Conservation (phyloP, 2,329 filamentous ascomycete genomes). For the Pseudohalonectria lignicola region DNA sequence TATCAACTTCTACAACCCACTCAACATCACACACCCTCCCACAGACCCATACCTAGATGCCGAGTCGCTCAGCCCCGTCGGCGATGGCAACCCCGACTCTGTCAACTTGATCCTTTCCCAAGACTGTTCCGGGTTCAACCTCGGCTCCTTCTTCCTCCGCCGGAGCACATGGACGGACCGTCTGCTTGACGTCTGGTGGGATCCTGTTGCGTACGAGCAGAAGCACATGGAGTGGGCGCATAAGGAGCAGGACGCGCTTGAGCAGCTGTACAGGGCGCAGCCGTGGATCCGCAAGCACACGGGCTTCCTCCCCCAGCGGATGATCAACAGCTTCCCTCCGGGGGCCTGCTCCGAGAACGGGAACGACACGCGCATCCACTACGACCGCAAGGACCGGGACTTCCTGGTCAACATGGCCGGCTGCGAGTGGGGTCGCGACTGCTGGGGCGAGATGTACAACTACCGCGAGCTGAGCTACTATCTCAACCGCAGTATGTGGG, state of each 20-base stretch:
- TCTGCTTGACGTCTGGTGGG: conserved; percentile 95
- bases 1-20: conserved; percentile 91
- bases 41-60: conserved; percentile 66
- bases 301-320: conserved; percentile 81
- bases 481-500: conserved; percentile 76
- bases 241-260: conserved; percentile 93
- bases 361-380: conserved; percentile 71
- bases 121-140: conserved; percentile 91
- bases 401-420: conserved; percentile 98
- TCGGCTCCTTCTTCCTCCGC: conserved; percentile 88
- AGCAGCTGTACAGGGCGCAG: conserved; percentile 83
- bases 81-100: conserved; percentile 67
- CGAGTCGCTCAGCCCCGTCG: conserved; percentile 57
- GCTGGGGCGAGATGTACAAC: conserved; percentile 96
- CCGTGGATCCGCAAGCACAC: conserved; percentile 87
- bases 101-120: conserved; percentile 85
- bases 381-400: conserved; percentile 73
- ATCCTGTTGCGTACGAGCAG: conserved; percentile 93
- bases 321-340: conserved; percentile 87
- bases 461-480: conserved; percentile 86
- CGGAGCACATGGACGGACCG: conserved; percentile 84
- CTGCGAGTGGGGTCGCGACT: conserved; percentile 93
- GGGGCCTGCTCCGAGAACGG: conserved; percentile 77
- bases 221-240: conserved; percentile 99
- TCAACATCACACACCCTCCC: conserved; percentile 83